Evolutionary conservation across 768 basidiomycete species (phyloP).

Genomic region (Tylopilus subfusipes): DNA sequence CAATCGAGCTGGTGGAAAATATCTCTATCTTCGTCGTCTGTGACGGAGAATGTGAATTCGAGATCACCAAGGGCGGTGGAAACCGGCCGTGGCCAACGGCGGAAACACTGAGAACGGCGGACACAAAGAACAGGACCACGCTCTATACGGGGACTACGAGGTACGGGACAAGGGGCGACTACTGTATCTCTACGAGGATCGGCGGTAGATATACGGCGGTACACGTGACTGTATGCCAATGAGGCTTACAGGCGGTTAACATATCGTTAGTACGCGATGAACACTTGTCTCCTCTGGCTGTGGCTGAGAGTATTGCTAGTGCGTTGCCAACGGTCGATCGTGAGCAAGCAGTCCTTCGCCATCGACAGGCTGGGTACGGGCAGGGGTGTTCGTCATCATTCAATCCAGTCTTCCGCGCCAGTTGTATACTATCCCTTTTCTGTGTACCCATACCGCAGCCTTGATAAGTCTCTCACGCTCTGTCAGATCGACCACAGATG

Average conservation of each 20-base stretch:
- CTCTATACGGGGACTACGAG: no score
- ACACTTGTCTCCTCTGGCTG: not conserved
- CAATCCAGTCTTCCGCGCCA: not conserved
- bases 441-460: no score
- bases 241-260: no score
- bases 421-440: no score
- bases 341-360: not conserved
- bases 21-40: conserved; percentile 94
- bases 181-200: no score
- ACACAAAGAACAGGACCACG: no score
- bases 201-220: no score
- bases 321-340: no score
- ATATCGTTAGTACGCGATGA: conserved; percentile 63
- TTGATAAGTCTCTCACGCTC: not conserved
- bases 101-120: no score
- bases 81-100: no score
- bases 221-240: no score
- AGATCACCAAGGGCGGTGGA: conserved; percentile 61
- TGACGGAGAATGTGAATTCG: conserved; percentile 75
- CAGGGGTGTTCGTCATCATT: not conserved
- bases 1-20: conserved; percentile 65
- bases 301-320: conserved; percentile 36
- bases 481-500: not conserved
- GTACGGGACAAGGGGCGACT: no score
- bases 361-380: not conserved